Evolutionary conservation across 2,329 filamentous ascomycete genomes (phyloP), one percentile per base, ranked within the genome.

Genomic region (Hirsutella rhossiliensis): DNA sequence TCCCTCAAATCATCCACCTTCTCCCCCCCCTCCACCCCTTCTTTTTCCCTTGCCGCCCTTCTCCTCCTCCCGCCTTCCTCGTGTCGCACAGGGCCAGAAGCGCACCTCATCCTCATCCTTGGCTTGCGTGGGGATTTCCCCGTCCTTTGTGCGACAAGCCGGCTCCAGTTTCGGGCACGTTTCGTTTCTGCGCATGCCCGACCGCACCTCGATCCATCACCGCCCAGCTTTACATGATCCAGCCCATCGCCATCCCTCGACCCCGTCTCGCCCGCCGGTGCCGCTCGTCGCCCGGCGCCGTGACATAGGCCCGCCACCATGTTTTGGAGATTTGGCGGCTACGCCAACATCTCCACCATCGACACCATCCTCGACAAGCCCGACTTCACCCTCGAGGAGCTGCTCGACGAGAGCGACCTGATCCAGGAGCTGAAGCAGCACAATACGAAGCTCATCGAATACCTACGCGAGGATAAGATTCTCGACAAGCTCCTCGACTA

Each of bases 241-340:
- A 47, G 46, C 36, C 46, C 43, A 37, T 43, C 29, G 38, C 32
- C 31, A 17, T 41, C 36, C 41, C 15, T 40, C 41, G 44, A 49
- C 44, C 47, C 47, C 50, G 47, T 45, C 49, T 52, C 50, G 17
- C 51, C 51, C 54, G 54, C 58, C 57, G 58, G 55, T 56, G 57
- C 56, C 47, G 47, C 47, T 46, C 47, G 48, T 54, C 51, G 50
- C 54, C 55, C 57, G 55, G 61, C 54, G 59, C 56, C 52, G 57
- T 57, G 54, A 56, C 54, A 48, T 51, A 56, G 53, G 49, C 45
- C 56, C 57, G 62, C 60, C 81, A 90, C 66, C 72, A 98, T 98
- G 92, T 98, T 98, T 69, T 98, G 92, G 92, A 84, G 90, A 69
- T 98, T 97, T 76, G 90, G 92, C 76, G 88, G 88, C 61, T 97